phyloP scores from a whole-genome alignment of 2,329 filamentous ascomycete species.

The Ceratocystis huliohia region DNA sequence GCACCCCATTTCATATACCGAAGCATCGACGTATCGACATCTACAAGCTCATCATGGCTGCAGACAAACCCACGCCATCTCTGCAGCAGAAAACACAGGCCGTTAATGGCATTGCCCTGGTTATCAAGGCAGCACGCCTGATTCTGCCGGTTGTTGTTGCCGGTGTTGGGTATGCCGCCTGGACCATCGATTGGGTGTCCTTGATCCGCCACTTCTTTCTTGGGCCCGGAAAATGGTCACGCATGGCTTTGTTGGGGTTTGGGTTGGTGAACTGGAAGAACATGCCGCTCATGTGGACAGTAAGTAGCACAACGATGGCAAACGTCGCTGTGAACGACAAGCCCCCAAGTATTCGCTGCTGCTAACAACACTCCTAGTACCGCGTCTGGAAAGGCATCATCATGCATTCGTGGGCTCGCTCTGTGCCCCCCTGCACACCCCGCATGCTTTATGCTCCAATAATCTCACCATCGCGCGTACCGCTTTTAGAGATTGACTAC shows the following conservation, averaged over 20 bases:
- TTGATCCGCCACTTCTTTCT: slow-evolving; percentile 36
- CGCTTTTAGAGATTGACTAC: slow-evolving; percentile 71
- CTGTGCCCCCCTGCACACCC: slow-evolving; percentile 38
- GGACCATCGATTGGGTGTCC: slow-evolving; percentile 33
- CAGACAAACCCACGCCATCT: not conserved
- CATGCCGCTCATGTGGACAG: slow-evolving; percentile 63
- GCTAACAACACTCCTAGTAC: slow-evolving; percentile 30
- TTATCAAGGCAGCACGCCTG: slow-evolving; percentile 28
- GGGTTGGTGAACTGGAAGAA: slow-evolving; percentile 58
- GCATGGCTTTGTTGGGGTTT: slow-evolving; percentile 42
- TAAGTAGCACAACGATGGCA: slow-evolving; percentile 31
- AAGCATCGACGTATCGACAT: not conserved
- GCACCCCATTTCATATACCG: too few species aligned
- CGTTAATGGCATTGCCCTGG: slow-evolving; percentile 23
- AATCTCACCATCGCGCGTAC: slow-evolving; percentile 52
- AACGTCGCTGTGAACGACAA: too few species aligned
- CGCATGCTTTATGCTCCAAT: slow-evolving; percentile 61
- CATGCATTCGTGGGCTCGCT: slow-evolving; percentile 40
- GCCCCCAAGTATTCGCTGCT: not conserved
- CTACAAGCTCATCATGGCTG: not conserved
- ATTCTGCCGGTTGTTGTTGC: slow-evolving; percentile 33
- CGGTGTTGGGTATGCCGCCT: slow-evolving; percentile 36
- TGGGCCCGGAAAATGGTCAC: slow-evolving; percentile 41
- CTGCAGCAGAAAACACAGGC: slow-evolving; percentile 13
- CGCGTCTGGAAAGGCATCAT: slow-evolving; percentile 47